These are phyloP conservation scores for Tolypocladium amazonense DNA, from an alignment of 2,329 filamentous ascomycete species.

Conservation along the genomic window DNA sequence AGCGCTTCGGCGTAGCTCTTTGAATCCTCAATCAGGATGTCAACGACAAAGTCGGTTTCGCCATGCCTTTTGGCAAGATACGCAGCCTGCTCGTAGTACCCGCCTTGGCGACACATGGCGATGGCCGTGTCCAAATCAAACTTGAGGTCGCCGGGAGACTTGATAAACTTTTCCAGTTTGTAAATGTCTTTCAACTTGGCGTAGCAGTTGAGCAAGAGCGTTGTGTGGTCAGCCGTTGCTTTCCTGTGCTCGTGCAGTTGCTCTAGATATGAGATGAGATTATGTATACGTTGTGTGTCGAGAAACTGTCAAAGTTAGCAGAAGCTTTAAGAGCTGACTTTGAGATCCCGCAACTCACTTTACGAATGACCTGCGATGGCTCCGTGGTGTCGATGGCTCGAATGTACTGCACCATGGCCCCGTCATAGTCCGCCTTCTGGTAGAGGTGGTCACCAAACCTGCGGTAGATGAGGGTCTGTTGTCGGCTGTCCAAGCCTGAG, in stretches of 20 bases:
- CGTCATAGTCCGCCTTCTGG: conserved; percentile 91
- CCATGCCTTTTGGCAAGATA: conserved; percentile 91
- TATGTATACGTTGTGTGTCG: conserved; percentile 94
- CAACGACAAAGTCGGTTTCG: conserved; percentile 86
- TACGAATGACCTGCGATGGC: conserved; percentile 90
- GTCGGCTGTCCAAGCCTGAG: conserved; percentile 63
- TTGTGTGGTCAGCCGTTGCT: conserved; percentile 92
- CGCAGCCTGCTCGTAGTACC: conserved; percentile 93
- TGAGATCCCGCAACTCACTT: conserved; percentile 37
- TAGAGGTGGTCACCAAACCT: conserved; percentile 93
- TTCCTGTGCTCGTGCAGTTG: conserved; percentile 90
- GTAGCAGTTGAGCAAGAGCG: conserved; percentile 89
- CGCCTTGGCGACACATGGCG: conserved; percentile 91
- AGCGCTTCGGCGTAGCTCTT: conserved; percentile 83
- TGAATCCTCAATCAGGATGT: conserved; percentile 91
- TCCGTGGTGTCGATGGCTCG: conserved; percentile 94
- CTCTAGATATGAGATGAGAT: conserved; percentile 93
- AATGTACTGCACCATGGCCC: conserved; percentile 97
- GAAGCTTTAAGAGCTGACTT: not conserved
- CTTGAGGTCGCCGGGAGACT: conserved; percentile 84
- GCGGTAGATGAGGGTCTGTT: conserved; percentile 86
- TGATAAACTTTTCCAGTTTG: conserved; percentile 94
- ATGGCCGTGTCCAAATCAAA: conserved; percentile 97
- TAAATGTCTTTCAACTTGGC: conserved; percentile 95
- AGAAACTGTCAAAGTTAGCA: conserved; percentile 53